Evolutionary conservation across 1,139 yeast species (phyloP).

Genomic region (Geotrichum citri-aurantii): DNA sequence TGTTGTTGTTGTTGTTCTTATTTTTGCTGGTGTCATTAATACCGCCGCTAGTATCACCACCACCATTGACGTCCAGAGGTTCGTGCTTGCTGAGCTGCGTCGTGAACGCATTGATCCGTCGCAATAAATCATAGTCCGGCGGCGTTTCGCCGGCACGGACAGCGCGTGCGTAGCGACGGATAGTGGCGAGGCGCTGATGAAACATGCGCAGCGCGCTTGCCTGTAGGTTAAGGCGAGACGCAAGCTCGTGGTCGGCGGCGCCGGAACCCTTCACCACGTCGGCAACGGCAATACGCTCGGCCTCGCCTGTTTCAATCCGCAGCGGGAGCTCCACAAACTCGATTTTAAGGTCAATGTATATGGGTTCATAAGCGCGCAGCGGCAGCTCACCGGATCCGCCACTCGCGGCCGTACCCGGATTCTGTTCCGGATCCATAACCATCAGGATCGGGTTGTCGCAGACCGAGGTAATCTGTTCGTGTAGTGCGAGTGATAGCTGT

Average conservation of each 20-base stretch:
- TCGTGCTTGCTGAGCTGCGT: constrained; percentile 20
- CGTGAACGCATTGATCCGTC: constrained; percentile 28
- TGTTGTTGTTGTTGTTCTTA: not conserved
- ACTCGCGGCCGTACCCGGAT: constrained; percentile 9
- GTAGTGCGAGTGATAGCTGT: constrained; percentile 22
- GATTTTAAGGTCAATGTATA: constrained; percentile 23
- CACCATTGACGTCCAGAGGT: not conserved
- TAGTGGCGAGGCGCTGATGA: constrained; percentile 26
- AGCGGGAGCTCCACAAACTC: constrained; percentile 28
- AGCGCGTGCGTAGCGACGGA: constrained; percentile 26
- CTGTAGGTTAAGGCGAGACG: constrained; percentile 30
- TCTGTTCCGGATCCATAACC: constrained; percentile 13
- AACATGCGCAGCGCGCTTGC: constrained; percentile 32
- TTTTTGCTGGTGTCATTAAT: not conserved
- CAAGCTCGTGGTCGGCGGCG: constrained; percentile 16
- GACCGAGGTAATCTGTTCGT: constrained; percentile 22
- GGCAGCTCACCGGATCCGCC: constrained; percentile 28
- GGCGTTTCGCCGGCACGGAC: constrained; percentile 22
- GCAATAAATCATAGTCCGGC: constrained; percentile 26
- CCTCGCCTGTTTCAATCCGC: constrained; percentile 33
- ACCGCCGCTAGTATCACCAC: too few species aligned
- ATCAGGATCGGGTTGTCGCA: constrained; percentile 23
- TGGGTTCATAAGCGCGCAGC: constrained; percentile 30
- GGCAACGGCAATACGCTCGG: constrained; percentile 36
- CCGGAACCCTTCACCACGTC: constrained; percentile 30